phyloP scores from a whole-genome alignment of 2,329 filamentous ascomycete genomes.

The Penicillium sp. region DNA sequence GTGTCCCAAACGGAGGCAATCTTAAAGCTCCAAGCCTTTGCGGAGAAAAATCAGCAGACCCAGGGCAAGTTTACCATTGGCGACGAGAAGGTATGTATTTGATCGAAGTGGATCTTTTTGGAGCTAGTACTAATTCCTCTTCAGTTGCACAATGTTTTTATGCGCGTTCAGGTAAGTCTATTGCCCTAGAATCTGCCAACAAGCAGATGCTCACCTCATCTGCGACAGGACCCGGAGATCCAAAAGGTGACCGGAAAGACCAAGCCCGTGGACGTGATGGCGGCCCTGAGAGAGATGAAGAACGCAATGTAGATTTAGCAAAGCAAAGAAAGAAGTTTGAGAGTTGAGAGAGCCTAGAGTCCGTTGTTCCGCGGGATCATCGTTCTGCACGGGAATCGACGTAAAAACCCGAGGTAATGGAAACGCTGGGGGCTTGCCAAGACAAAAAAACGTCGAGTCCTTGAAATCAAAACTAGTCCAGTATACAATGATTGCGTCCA shows the following conservation, averaged over 20 bases:
- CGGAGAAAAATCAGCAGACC: constrained; percentile 76
- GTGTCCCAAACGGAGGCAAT: constrained; percentile 73
- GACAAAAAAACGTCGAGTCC: not conserved
- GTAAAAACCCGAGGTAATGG: constrained; percentile 1
- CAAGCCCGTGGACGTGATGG: constrained; percentile 80
- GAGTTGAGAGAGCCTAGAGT: too few species aligned
- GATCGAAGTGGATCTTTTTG: not conserved
- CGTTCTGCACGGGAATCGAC: constrained; percentile 2
- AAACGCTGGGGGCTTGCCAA: too few species aligned
- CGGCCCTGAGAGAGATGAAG: constrained; percentile 84
- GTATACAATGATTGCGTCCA: too few species aligned
- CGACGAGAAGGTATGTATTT: constrained; percentile 80
- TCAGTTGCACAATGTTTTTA: constrained; percentile 92
- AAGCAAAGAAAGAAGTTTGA: constrained; percentile 3
- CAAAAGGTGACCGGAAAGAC: constrained; percentile 80
- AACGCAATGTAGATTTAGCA: constrained; percentile 41
- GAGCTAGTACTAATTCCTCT: not conserved
- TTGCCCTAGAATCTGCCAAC: not conserved
- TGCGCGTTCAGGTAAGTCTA: constrained; percentile 70
- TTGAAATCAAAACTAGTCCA: not conserved
- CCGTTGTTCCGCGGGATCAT: constrained; percentile 10
- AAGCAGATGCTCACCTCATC: constrained; percentile 10
- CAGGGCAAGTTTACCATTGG: constrained; percentile 96
- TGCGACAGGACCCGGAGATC: constrained; percentile 68
- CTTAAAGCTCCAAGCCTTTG: constrained; percentile 72